A percentile compares a stretch with the other conserved stretches of the same genome.
Evolutionary conservation across 2,329 filamentous ascomycete genomes (phyloP).

Genomic region (Aureobasidium lini): DNA sequence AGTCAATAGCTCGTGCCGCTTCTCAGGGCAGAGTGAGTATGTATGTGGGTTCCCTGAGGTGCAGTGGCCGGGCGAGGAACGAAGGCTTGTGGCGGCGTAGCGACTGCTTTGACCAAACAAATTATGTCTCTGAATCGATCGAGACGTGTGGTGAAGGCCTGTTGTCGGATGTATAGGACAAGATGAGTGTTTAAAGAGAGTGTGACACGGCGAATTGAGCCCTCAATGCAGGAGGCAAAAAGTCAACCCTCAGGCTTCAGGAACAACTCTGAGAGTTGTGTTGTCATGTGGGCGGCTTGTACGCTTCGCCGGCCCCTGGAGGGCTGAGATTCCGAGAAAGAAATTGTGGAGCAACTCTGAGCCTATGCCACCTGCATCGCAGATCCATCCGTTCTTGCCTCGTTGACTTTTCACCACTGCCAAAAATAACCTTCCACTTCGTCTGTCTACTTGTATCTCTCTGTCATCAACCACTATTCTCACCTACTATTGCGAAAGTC

Average conservation of each 20-base stretch:
- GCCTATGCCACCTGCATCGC: not conserved
- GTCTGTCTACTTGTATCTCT: not conserved
- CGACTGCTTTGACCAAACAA: not conserved
- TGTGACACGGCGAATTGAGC: not conserved
- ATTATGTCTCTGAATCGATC: not conserved
- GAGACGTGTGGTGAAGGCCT: not conserved
- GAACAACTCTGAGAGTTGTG: not conserved
- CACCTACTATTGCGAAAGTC: no score
- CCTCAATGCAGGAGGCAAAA: not conserved
- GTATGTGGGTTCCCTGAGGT: no score
- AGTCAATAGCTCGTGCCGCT: not conserved
- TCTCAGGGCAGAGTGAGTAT: not conserved
- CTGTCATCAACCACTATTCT: not conserved
- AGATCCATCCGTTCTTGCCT: not conserved
- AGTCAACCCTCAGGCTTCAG: not conserved
- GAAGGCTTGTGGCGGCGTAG: not conserved
- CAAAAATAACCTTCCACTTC: not conserved
- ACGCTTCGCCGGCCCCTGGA: not conserved
- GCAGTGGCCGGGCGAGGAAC: not conserved
- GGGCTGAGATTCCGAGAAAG: not conserved
- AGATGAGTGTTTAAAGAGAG: not conserved
- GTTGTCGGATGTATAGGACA: not conserved
- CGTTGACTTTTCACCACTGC: not conserved
- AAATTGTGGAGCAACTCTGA: not conserved
- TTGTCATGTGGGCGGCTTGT: not conserved